Base-by-base conservation (phyloP, 176 grass and related monocot genomes). In the Rhynchospora pubera region DNA sequence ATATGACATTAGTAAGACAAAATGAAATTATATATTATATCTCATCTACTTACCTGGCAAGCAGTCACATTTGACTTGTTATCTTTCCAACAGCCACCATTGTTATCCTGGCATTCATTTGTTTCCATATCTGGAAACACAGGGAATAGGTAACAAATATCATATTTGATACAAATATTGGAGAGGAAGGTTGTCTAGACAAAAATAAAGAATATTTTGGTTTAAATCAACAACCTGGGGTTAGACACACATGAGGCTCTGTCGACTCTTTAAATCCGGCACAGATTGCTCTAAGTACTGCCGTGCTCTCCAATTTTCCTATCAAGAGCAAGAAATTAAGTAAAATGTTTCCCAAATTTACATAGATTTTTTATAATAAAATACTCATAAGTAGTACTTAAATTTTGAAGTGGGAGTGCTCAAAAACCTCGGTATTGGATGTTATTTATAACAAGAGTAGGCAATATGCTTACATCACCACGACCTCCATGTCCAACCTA, bases 391-490 rank as follows among this genome's bases (percentile, higher is more conserved):
- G 53, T 77, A 30, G 15, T 52, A 56, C 19, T 61, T 82, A 64
- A 57, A 57, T 42, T 26, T 45, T 59, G 19, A 63, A 64, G 43
- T 39, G 7, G 57, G 42, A 30, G 19, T 14, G 39, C 23, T 24
- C 52, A 21, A 77, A n/a, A n/a, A 97, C 94, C 92, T 69, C 96
- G 55, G 28, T 98, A 98, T 75, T 98, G 96, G 9, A 98, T 87
- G 58, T 98, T 85, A 84, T 98, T 98, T 87, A 98, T 93, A 32
- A 95, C 73, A 7, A 98, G 76, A 7, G 96, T 98, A 47, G 96
- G 96, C 87, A 98, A 74, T 66, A 98, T 95, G 0, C 91, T 87
- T 56, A 98, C 96, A 67, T 98, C 96, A 4, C 96, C 92, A n/a
- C 96, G 82, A 42, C 52, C 45, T 5, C 89, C 91, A 34, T 91